A percentile compares a stretch with the other conserved stretches of the same genome.
Conservation (phyloP, 2,329 filamentous ascomycete genomes). For the Rosellinia necatrix region DNA sequence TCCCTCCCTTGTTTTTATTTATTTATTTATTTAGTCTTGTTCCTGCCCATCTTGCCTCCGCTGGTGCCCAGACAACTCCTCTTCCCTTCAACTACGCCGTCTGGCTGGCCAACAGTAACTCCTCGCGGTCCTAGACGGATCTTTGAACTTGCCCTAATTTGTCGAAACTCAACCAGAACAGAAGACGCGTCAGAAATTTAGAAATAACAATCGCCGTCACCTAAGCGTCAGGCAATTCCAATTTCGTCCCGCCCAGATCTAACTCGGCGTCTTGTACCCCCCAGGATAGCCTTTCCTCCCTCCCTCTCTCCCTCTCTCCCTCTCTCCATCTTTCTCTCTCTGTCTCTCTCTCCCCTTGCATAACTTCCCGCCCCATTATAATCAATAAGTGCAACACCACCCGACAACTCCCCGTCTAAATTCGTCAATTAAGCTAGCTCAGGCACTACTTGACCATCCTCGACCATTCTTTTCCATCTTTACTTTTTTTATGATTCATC, state of each 20-base stretch:
- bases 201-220: conserved; percentile 5
- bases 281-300: background rate
- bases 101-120: background rate
- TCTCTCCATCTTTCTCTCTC: background rate
- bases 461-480: background rate
- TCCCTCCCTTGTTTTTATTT: conserved; percentile 2
- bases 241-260: conserved; percentile 7
- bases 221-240: conserved; percentile 12
- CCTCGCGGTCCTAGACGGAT: background rate
- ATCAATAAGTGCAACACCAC: too few relatives aligned
- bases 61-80: conserved; percentile 2
- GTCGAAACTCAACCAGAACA: background rate
- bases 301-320: background rate
- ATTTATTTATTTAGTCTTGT: background rate
- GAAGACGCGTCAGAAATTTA: conserved; percentile 26
- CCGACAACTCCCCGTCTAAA: conserved; percentile 14
- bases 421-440: conserved; percentile 9
- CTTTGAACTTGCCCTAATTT: background rate
- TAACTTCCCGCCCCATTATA: conserved; percentile 13
- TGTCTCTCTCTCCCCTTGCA: background rate
- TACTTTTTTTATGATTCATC: background rate
- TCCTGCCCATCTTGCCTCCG: background rate
- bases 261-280: conserved; percentile 15
- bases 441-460: background rate
- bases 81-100: background rate